Evolutionary conservation across 176 grass and related monocot genomes (phyloP).

Genomic region (Phoenix dactylifera): DNA sequence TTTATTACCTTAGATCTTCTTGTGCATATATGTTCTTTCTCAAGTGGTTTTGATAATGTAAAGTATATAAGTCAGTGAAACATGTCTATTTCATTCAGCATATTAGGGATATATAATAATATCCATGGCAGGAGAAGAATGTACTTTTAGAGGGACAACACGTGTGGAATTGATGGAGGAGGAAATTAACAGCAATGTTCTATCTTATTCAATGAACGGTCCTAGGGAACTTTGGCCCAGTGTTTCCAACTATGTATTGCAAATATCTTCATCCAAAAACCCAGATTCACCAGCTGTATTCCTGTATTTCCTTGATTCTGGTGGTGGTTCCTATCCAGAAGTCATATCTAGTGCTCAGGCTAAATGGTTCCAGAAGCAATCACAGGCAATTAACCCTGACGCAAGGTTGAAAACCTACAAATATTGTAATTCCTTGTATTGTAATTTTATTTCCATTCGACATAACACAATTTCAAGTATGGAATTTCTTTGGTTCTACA

Average conservation of each 20-base stretch:
- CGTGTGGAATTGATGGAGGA: conserved; percentile 33
- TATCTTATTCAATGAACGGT: conserved; percentile 45
- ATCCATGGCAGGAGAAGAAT: conserved; percentile 11
- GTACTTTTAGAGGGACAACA: conserved; percentile 53
- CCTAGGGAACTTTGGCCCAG: conserved; percentile 52
- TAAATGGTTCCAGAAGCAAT: conserved; percentile 40
- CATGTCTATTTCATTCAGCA: too few relatives aligned
- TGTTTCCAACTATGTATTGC: conserved; percentile 80
- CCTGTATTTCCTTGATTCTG: conserved; percentile 86
- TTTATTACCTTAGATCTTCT: too few relatives aligned
- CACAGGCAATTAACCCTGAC: conserved; percentile 48
- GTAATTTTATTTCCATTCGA: background rate
- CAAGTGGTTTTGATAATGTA: too few relatives aligned
- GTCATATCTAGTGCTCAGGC: conserved; percentile 57
- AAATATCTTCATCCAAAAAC: conserved; percentile 28
- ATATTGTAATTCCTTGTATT: background rate
- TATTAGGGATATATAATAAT: too few relatives aligned
- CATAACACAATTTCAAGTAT: background rate
- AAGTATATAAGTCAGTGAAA: too few relatives aligned
- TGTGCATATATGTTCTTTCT: too few relatives aligned
- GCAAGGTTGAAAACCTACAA: conserved; percentile 25
- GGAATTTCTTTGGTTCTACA: conserved; percentile 14
- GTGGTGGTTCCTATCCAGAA: conserved; percentile 70
- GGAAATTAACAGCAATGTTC: conserved; percentile 29
- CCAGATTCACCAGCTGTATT: conserved; percentile 32